Evolutionary conservation across 768 basidiomycete species (phyloP).

Genomic region (Phlebiopsis flavidoalba): DNA sequence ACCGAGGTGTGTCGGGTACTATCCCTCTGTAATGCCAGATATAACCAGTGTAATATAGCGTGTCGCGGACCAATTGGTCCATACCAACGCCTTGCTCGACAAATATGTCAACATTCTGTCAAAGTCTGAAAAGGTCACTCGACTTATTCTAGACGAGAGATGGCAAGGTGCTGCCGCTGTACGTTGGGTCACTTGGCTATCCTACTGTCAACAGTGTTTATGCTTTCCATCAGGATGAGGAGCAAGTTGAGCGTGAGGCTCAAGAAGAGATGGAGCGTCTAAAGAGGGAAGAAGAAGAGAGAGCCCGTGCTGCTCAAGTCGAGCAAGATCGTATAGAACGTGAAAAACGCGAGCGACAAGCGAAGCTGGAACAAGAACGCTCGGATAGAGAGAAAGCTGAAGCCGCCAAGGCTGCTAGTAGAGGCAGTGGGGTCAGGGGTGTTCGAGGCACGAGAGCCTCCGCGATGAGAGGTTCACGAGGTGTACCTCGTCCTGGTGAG

Average conservation of each 20-base stretch:
- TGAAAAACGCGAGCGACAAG: constrained; percentile 42
- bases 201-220: background rate
- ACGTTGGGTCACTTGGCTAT: constrained; percentile 22
- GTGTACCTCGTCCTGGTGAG: background rate
- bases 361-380: constrained; percentile 37
- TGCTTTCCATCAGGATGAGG: constrained; percentile 50
- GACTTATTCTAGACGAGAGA: constrained; percentile 68
- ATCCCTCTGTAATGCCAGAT: background rate
- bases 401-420: constrained; percentile 18
- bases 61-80: constrained; percentile 58
- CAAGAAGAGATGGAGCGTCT: constrained; percentile 34
- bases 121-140: constrained; percentile 63
- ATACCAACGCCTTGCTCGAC: constrained; percentile 70
- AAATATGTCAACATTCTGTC: constrained; percentile 68
- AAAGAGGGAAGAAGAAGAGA: constrained; percentile 31
- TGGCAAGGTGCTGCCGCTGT: constrained; percentile 76
- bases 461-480: constrained; percentile 33
- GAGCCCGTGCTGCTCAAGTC: constrained; percentile 21
- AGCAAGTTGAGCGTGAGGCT: constrained; percentile 40
- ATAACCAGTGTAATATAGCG: constrained; percentile 34
- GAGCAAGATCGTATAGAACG: constrained; percentile 46
- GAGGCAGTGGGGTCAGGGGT: constrained; percentile 58
- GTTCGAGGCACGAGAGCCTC: constrained; percentile 70
- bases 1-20: constrained; percentile 48
- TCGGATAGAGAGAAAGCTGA: constrained; percentile 43